Base-by-base conservation (phyloP, 2,329 filamentous ascomycete genomes). In the Monosporascus ibericus region DNA sequence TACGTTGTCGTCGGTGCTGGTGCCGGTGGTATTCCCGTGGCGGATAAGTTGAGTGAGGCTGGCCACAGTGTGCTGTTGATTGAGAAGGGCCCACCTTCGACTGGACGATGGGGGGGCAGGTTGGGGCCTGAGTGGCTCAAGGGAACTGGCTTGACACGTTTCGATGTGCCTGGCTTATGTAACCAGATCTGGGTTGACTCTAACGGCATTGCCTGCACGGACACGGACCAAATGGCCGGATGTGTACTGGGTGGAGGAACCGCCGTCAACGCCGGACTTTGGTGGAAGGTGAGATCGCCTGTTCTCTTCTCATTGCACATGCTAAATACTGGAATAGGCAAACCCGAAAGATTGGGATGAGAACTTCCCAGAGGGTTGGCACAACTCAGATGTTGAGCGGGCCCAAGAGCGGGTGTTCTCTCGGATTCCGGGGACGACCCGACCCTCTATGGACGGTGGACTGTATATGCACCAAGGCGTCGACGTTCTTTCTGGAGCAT, bases 331-430 rank as follows among this genome's bases (percentile, higher is more conserved):
- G n/a, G 1, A 6, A 49, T 34, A 77, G 71, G 78, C 86, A 0
- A 80, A 84, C 58, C 76, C 80, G 5, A 68, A 72, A n/a, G 87
- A 90, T 64, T 90, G 86, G 73, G 83, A 90, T 64, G 75, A 80
- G 65, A 86, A 86, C 65, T 91, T 88, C 72, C 87, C 87, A 1
- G 58, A 70, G 1, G 87, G 86, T 37, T 91, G 87, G 87, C 84
- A 86, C 65, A 75, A 81, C 37, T 65, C 70, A 7, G 85, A 90
- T 60, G 77, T 90, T 61, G 70, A 71, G 56, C 63, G 72, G 18
- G 80, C 86, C 1, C 80, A 83, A 5, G 69, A 78, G 25, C 77
- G 81, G 48, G 80, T 85, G 11, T 90, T 89, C 65, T 67, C 72
- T 38, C 78, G 85, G 15, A 89, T 89, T 55, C 85, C 85, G 0